These are phyloP conservation scores for Camelina sativa DNA, from an alignment of 345 rosid genomes.

Conservation along the genomic window DNA sequence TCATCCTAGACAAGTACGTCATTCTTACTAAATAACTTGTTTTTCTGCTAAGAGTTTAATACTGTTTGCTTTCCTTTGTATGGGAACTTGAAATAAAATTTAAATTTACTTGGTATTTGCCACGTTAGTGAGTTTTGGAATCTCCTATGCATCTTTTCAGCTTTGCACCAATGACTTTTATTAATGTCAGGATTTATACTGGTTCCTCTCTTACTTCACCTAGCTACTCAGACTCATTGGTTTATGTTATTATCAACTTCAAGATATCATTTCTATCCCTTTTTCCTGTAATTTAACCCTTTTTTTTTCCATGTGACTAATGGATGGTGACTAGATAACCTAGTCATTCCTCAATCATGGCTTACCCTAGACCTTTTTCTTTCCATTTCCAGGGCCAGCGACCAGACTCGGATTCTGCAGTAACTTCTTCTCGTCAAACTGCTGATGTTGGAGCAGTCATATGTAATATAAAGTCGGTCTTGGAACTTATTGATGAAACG, in stretches of 20 bases:
- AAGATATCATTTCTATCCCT: constrained; percentile 15
- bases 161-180: constrained; percentile 14
- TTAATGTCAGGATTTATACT: constrained; percentile 21
- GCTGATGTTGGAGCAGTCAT: constrained; percentile 85
- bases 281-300: constrained; percentile 12
- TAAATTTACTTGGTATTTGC: constrained; percentile 13
- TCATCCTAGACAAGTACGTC: constrained; percentile 82
- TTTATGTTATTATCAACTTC: constrained; percentile 18
- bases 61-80: constrained; percentile 22
- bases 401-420: constrained; percentile 85
- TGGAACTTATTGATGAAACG: constrained; percentile 82
- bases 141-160: constrained; percentile 21
- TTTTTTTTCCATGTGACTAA: not conserved
- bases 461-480: constrained; percentile 74
- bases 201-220: constrained; percentile 9
- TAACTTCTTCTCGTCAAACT: constrained; percentile 85
- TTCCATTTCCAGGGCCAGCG: constrained; percentile 72
- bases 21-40: constrained; percentile 25
- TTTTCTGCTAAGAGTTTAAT: constrained; percentile 13
- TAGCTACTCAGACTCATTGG: constrained; percentile 14
- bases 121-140: constrained; percentile 21
- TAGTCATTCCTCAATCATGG: constrained; percentile 10
- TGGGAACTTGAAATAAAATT: constrained; percentile 4
- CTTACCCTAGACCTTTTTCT: constrained; percentile 33
- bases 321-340: constrained; percentile 19